Evolutionary conservation across 495 filamentous ascomycete genomes (phyloP).

Genomic region (Immersiella caudata): DNA sequence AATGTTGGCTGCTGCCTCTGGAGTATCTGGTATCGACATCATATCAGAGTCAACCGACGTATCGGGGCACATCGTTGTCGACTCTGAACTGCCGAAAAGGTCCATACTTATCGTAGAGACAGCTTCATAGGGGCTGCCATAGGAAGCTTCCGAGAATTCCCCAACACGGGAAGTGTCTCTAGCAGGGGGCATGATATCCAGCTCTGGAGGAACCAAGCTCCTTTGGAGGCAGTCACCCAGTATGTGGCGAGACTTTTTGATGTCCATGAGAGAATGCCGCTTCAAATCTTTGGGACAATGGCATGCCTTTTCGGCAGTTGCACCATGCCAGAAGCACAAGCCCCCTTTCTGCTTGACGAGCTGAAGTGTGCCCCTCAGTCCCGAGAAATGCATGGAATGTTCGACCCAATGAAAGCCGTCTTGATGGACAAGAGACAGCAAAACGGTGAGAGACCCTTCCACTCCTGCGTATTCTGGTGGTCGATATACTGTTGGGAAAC

Average conservation of each 20-base stretch:
- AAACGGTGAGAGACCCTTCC: neutral
- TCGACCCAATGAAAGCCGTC: neutral
- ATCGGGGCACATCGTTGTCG: constrained; percentile 2
- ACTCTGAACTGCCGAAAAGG: neutral
- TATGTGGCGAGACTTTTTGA: constrained; percentile 10
- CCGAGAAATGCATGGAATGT: neutral
- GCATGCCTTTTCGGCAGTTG: neutral
- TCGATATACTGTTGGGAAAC: constrained; percentile 12
- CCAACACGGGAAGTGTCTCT: neutral
- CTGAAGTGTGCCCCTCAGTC: neutral
- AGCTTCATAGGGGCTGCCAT: neutral
- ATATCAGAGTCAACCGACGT: constrained; percentile 16
- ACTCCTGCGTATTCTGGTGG: constrained; percentile 1
- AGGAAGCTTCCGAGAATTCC: neutral
- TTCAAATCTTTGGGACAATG: constrained; percentile 1
- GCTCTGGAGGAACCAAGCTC: neutral
- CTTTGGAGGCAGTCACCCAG: constrained; percentile 2
- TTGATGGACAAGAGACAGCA: neutral
- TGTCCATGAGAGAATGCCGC: neutral
- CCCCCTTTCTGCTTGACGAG: neutral
- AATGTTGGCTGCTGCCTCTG: neutral
- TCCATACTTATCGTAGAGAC: neutral
- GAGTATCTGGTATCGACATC: constrained; percentile 18
- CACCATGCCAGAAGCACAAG: constrained; percentile 15
- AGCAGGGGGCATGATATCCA: too few species aligned